phyloP scores from a whole-genome alignment of 2,329 filamentous ascomycete species.

The Penicillium sp. region DNA sequence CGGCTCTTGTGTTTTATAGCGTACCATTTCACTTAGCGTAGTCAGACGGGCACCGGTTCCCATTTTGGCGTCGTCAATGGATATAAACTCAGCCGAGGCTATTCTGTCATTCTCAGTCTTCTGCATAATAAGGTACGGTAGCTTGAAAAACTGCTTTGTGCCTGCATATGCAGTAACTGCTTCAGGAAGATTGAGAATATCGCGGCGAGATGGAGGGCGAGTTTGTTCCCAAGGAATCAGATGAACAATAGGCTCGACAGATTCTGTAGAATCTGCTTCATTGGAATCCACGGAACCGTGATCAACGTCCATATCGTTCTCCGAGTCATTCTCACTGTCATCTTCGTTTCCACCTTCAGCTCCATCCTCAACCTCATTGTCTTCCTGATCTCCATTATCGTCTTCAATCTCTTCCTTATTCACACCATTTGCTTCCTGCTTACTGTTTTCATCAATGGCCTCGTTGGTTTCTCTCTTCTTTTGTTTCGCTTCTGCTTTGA shows the following conservation, averaged over 20 bases:
- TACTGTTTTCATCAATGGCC: too few relatives aligned
- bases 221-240: constrained; percentile 8
- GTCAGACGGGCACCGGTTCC: neutral
- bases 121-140: neutral
- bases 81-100: neutral
- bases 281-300: neutral
- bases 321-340: neutral
- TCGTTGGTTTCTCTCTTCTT: neutral
- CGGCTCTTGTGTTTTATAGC: neutral
- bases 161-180: neutral
- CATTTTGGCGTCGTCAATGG: neutral
- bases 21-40: neutral
- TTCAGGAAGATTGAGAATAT: neutral
- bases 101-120: neutral
- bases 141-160: neutral
- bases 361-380: too few relatives aligned
- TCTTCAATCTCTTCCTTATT: too few relatives aligned
- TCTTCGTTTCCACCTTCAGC: too few relatives aligned
- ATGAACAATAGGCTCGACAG: neutral
- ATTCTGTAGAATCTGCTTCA: neutral
- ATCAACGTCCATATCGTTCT: neutral
- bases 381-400: too few relatives aligned
- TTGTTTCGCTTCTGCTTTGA: neutral
- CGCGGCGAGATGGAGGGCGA: neutral
- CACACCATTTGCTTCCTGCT: too few relatives aligned